These are phyloP conservation scores for Penicillium cinerascens DNA, from an alignment of 495 filamentous ascomycete genomes.

Conservation along the genomic window DNA sequence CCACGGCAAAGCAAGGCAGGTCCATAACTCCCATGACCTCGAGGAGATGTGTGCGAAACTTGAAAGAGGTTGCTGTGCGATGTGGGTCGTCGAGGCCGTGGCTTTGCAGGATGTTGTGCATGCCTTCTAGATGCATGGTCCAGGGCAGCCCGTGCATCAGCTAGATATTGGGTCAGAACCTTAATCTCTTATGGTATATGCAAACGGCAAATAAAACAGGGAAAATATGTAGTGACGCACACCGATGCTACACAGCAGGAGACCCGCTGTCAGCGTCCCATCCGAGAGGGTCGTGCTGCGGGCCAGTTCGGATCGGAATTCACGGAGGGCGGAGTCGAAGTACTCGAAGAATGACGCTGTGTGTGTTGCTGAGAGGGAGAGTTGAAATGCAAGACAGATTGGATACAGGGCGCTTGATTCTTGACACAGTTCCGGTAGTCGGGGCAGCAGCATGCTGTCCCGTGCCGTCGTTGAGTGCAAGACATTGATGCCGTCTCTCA, in stretches of 20 bases:
- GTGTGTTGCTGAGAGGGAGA: slow-evolving; percentile 13
- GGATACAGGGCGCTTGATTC: slow-evolving; percentile 31
- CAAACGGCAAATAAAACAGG: background rate
- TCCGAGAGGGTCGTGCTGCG: slow-evolving; percentile 24
- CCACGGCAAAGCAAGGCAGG: slow-evolving; percentile 27
- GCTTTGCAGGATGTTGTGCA: slow-evolving; percentile 32
- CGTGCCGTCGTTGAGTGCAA: slow-evolving; percentile 31
- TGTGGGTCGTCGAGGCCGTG: slow-evolving; percentile 9
- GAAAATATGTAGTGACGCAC: slow-evolving; percentile 19
- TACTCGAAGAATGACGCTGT: slow-evolving; percentile 30
- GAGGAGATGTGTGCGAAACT: slow-evolving; percentile 28
- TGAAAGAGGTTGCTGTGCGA: background rate
- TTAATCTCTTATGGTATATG: background rate
- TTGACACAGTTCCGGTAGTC: slow-evolving; percentile 25
- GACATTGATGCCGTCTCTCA: slow-evolving; percentile 28
- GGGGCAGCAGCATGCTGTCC: slow-evolving; percentile 19
- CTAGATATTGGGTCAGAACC: slow-evolving; percentile 6
- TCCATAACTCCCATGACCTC: slow-evolving; percentile 43
- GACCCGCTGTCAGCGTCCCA: slow-evolving; percentile 32
- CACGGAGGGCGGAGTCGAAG: slow-evolving; percentile 26
- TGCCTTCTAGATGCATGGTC: slow-evolving; percentile 40
- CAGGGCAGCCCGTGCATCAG: slow-evolving; percentile 34
- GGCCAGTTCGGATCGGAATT: slow-evolving; percentile 32
- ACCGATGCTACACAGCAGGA: slow-evolving; percentile 36
- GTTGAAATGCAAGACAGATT: slow-evolving; percentile 35